Base-by-base conservation (phyloP, 2,329 filamentous ascomycete species). In the Apiospora kogelbergensis region DNA sequence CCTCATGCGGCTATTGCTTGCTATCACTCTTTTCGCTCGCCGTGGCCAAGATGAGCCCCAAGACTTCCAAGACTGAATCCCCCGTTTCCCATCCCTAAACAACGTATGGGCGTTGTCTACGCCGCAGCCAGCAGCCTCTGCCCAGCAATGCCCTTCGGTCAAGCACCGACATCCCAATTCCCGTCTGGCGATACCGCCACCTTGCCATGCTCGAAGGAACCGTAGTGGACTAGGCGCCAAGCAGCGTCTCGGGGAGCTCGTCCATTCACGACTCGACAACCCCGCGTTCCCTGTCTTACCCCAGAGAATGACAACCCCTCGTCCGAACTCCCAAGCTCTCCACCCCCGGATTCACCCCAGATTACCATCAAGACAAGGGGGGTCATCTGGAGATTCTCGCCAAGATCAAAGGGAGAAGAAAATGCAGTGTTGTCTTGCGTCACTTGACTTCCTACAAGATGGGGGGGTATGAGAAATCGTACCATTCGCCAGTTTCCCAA, bases 301-400 rank as follows among this genome's bases (percentile, higher is more conserved):
- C 37, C 48, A 57, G 48, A 33, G 17, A 57, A 40, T 33, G 15
- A 11, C 17, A 13, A 24, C 48, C 48, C 48, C 48, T 57, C 48
- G 20, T 57, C 48, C 26, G 48, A 57, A 57, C 26, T 26, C 17
- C 17, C 48, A 57, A 57, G 26, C 26, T 33, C 48, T 57, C 48
- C 48, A 57, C 48, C 48, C 48, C 48, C 48, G 26, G 48, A 57
- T 33, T n/a, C 37, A 60, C 53, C 53, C 53, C 53, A 60, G 53
- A 37, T 6, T n/a, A n/a, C n/a, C n/a, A n/a, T n/a, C n/a, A n/a
- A n/a, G 15, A 17, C 20, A n/a, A 10, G 20, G 17, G n/a, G 4
- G 30, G 53, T 60, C 53, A 60, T 37, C 53, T 37, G 53, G 30
- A 60, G 20, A 37, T 37, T 37, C 7, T 9, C 26, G 53, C 53